phyloP scores from a whole-genome alignment of 345 rosid species.

The Camelina sativa region DNA sequence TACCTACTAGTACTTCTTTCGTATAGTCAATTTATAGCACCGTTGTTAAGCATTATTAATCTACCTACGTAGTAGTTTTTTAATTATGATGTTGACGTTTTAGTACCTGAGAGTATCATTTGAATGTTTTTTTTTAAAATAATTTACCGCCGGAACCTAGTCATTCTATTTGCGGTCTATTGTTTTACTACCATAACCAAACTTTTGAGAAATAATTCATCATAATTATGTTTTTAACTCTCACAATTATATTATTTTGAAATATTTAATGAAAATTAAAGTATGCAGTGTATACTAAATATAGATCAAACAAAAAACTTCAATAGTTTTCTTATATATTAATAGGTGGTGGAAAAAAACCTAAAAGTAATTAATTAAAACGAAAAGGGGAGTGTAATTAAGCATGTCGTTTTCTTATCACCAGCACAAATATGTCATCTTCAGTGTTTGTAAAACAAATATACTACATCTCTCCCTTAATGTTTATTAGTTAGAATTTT shows the following conservation, averaged over 20 bases:
- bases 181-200: not conserved
- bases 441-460: not conserved
- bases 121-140: not conserved
- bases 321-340: no score
- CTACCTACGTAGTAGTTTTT: not conserved
- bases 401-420: not conserved
- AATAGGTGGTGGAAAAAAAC: no score
- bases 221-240: not conserved
- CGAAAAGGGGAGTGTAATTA: not conserved
- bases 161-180: not conserved
- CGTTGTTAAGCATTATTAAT: not conserved
- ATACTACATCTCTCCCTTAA: no score
- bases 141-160: not conserved
- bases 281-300: not conserved
- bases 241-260: not conserved
- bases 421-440: not conserved
- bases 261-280: not conserved
- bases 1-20: not conserved
- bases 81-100: not conserved
- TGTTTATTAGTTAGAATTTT: not conserved
- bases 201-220: not conserved
- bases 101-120: constrained; percentile 10
- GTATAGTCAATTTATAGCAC: constrained; percentile 3
- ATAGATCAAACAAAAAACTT: not conserved
- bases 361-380: no score